These are phyloP conservation scores for Tetrahymena elliotti DNA, from an alignment of 73 alveolate species.

Conservation along the genomic window DNA sequence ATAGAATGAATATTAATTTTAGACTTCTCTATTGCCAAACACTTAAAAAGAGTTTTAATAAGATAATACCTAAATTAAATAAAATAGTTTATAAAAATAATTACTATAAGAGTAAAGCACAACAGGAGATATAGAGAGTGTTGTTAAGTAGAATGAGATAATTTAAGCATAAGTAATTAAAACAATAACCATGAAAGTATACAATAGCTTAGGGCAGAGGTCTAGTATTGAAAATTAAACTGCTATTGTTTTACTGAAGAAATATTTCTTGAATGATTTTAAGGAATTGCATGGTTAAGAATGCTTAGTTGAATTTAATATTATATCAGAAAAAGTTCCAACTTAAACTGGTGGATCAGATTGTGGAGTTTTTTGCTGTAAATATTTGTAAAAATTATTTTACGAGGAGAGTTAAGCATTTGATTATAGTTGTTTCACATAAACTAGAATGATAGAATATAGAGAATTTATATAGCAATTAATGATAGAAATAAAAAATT, in stretches of 20 bases:
- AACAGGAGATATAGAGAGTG: too few species aligned
- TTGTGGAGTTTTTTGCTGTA: background rate
- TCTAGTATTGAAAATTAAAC: background rate
- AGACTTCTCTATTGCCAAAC: background rate
- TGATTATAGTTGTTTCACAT: background rate
- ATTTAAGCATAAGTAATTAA: background rate
- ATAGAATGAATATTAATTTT: background rate
- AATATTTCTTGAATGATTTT: background rate
- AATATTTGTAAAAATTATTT: background rate
- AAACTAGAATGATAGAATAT: background rate
- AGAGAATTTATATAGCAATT: background rate
- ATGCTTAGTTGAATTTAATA: background rate
- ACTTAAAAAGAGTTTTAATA: background rate
- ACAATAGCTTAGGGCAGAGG: background rate
- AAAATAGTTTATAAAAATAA: too few species aligned
- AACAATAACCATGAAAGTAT: background rate
- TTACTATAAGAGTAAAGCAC: background rate
- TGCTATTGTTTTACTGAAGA: background rate
- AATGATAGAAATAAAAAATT: background rate
- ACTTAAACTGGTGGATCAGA: background rate
- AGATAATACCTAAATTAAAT: too few species aligned
- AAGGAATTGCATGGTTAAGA: background rate
- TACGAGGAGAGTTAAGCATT: background rate
- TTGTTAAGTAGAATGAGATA: background rate
- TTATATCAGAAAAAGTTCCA: background rate